Evolutionary conservation across 768 basidiomycete genomes (phyloP).

Genomic region (Pulveroboletus sp.): DNA sequence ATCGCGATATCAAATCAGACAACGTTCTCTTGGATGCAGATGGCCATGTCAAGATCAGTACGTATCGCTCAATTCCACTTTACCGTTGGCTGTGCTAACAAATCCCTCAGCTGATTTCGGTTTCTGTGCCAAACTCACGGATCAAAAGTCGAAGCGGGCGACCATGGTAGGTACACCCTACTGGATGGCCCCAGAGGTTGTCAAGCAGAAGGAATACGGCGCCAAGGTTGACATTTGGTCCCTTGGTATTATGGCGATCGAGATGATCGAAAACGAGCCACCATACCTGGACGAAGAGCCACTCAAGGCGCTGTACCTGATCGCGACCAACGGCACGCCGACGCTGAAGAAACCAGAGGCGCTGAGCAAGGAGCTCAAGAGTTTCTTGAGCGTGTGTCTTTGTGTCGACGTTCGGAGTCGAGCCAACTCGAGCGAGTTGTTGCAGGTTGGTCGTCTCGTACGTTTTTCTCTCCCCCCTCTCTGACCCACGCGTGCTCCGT

Average conservation of each 20-base stretch:
- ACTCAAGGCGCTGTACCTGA: constrained; percentile 89
- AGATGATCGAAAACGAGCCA: constrained; percentile 98
- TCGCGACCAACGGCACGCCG: constrained; percentile 98
- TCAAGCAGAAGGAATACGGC: constrained; percentile 96
- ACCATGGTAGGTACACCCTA: constrained; percentile 99
- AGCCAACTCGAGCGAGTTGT: constrained; percentile 83
- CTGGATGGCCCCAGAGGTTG: constrained; percentile 99
- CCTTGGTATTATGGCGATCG: constrained; percentile 96
- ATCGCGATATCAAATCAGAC: constrained; percentile 96
- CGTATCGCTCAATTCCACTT: constrained; percentile 30
- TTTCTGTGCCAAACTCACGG: constrained; percentile 93
- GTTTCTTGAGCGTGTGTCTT: constrained; percentile 95
- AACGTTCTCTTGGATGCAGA: constrained; percentile 91
- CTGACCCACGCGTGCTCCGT: background rate
- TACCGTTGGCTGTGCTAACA: constrained; percentile 2
- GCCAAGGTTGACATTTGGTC: constrained; percentile 98
- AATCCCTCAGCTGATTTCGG: constrained; percentile 83
- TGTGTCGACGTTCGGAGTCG: constrained; percentile 95
- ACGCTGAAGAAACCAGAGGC: constrained; percentile 95
- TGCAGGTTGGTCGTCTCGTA: constrained; percentile 56
- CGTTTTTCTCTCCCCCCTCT: background rate
- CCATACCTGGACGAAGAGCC: constrained; percentile 96
- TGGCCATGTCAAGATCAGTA: constrained; percentile 97
- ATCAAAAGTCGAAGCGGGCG: constrained; percentile 94
- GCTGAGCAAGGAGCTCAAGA: constrained; percentile 89